Percentiles rank a stretch among this genome's conserved stretches.
These are phyloP conservation scores for Sanchytrium tribonematis DNA, from an alignment of 371 early-diverging fungal genomes.

Conservation along the genomic window DNA sequence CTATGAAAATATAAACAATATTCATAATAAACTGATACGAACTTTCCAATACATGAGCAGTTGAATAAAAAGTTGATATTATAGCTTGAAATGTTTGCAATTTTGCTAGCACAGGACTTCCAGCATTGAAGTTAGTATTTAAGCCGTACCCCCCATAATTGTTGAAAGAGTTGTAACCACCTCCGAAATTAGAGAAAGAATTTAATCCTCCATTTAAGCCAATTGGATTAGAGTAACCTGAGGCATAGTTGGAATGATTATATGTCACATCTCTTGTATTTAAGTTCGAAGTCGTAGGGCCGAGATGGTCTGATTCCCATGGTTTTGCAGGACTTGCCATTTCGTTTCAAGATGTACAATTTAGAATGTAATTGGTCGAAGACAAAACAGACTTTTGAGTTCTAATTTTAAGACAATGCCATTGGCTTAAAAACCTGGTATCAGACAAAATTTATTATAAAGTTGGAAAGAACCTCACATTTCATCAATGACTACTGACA, in stretches of 20 bases:
- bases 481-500: no score
- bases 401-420: no score
- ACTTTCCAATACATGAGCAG: background rate
- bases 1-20: background rate
- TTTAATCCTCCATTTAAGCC: background rate
- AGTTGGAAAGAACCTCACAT: no score
- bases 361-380: background rate
- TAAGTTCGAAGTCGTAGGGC: no score
- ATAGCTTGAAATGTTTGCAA: background rate
- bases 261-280: no score
- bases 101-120: background rate
- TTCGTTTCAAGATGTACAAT: background rate
- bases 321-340: background rate
- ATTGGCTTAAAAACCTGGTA: no score
- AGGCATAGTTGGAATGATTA: no score
- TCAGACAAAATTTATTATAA: no score
- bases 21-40: background rate
- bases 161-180: background rate
- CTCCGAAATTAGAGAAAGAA: background rate
- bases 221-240: background rate
- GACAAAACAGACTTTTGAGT: no score
- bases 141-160: background rate
- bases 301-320: background rate
- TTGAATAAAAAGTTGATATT: background rate
- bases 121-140: background rate